Conservation (phyloP, 306 rosid genomes). For the Parietaria judaica region DNA sequence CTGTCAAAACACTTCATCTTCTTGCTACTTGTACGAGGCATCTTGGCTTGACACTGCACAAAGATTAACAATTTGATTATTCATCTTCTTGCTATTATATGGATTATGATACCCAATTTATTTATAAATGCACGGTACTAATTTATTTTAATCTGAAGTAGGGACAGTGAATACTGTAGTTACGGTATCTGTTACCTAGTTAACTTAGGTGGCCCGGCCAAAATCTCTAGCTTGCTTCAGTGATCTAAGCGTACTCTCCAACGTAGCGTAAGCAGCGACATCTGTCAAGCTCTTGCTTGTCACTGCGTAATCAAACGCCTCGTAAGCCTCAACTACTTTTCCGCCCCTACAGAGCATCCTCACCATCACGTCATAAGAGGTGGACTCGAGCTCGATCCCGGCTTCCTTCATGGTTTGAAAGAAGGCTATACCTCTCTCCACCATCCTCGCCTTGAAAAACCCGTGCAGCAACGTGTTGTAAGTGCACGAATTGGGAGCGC, state of each 20-base stretch:
- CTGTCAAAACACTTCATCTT: too few relatives aligned
- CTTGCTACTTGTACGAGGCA: too few relatives aligned
- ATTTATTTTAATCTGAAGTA: too few relatives aligned
- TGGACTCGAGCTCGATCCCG: conserved; percentile 64
- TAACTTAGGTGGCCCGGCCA: conserved; percentile 27
- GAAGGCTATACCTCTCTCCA: conserved; percentile 66
- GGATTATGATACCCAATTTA: too few relatives aligned
- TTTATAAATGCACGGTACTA: too few relatives aligned
- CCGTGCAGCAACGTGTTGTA: conserved; percentile 78
- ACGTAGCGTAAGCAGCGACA: conserved; percentile 59
- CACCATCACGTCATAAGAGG: conserved; percentile 66
- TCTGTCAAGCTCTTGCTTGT: conserved; percentile 76
- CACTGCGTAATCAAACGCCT: conserved; percentile 83
- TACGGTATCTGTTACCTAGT: too few relatives aligned
- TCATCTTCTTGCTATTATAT: too few relatives aligned
- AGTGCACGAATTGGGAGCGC: conserved; percentile 62
- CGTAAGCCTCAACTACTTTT: conserved; percentile 75
- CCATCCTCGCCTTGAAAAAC: conserved; percentile 53
- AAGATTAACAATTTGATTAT: too few relatives aligned
- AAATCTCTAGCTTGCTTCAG: conserved; percentile 53
- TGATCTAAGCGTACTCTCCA: conserved; percentile 72
- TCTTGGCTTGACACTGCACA: too few relatives aligned
- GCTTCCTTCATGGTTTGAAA: conserved; percentile 52
- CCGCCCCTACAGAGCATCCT: conserved; percentile 69
- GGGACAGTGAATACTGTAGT: too few relatives aligned